Evolutionary conservation across 768 basidiomycete species (phyloP).

Genomic region (Trametes coccinea): DNA sequence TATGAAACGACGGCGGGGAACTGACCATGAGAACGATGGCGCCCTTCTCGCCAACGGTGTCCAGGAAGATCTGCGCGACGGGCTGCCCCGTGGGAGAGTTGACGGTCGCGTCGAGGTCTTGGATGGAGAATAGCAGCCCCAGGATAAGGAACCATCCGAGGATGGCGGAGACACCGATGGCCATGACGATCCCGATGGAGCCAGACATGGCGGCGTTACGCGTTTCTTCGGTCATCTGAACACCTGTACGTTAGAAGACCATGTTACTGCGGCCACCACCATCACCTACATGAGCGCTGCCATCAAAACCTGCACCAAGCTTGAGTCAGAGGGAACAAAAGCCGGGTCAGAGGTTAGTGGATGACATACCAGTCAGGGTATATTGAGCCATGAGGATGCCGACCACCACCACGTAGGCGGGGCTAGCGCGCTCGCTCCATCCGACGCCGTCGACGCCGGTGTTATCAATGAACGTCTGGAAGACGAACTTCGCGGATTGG

Average conservation of each 20-base stretch:
- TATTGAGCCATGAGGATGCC: conserved; percentile 80
- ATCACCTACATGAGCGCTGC: conserved; percentile 61
- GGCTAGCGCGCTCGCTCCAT: conserved; percentile 68
- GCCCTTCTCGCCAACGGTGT: conserved; percentile 71
- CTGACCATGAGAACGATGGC: conserved; percentile 72
- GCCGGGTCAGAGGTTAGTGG: neutral
- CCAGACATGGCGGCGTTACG: conserved; percentile 61
- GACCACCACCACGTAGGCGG: conserved; percentile 68
- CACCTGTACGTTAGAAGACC: neutral
- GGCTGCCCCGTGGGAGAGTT: conserved; percentile 60
- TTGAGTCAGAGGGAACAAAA: neutral
- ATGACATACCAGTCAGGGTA: conserved; percentile 61
- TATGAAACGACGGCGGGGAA: neutral
- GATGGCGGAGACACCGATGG: conserved; percentile 69
- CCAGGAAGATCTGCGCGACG: conserved; percentile 77
- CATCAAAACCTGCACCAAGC: conserved; percentile 59
- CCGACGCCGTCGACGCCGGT: conserved; percentile 55
- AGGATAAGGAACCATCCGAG: conserved; percentile 77
- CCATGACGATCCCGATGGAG: conserved; percentile 65
- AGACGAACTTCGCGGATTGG: conserved; percentile 69
- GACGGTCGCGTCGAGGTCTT: conserved; percentile 61
- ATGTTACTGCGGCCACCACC: neutral
- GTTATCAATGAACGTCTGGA: conserved; percentile 66
- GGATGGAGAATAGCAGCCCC: conserved; percentile 75
- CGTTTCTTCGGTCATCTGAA: conserved; percentile 78